These are phyloP conservation scores for Fusarium sambucinum DNA, from an alignment of 2,329 filamentous ascomycete genomes.

Conservation along the genomic window DNA sequence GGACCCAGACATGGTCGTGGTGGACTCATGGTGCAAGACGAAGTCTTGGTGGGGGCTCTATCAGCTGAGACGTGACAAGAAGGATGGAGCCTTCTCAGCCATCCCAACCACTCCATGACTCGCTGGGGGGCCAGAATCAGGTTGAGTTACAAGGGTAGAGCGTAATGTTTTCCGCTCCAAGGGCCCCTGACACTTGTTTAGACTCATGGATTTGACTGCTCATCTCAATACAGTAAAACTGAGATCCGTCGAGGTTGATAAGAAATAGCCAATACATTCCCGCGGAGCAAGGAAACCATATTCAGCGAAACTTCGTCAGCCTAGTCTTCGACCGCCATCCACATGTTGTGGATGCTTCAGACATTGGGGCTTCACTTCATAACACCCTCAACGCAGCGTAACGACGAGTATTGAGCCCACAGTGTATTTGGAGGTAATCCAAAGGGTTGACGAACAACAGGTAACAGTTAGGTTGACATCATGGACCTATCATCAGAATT, in stretches of 20 bases:
- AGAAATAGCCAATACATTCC: conserved; percentile 2
- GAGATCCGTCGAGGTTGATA: background rate
- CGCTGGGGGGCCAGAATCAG: conserved; percentile 10
- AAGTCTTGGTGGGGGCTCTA: conserved; percentile 16
- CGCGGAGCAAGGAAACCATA: conserved; percentile 9
- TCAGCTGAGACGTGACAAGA: conserved; percentile 5
- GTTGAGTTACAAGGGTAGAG: conserved; percentile 19
- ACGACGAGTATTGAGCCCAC: background rate
- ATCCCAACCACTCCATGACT: conserved; percentile 32
- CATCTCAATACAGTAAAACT: conserved; percentile 13
- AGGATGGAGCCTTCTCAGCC: background rate
- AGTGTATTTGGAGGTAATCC: background rate
- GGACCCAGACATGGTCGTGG: conserved; percentile 1
- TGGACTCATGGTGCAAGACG: conserved; percentile 15
- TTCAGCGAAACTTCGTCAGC: background rate
- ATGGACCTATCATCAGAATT: conserved; percentile 4
- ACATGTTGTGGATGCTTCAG: background rate
- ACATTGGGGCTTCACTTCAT: background rate
- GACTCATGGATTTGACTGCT: conserved; percentile 36
- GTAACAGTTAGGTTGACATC: background rate
- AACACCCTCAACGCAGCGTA: background rate
- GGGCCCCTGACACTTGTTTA: conserved; percentile 15
- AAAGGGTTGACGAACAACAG: background rate
- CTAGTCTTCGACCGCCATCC: background rate
- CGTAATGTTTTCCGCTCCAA: conserved; percentile 25